These are phyloP conservation scores for Arachnomyces sp. DNA, from an alignment of 2,329 filamentous ascomycete species.

Conservation along the genomic window DNA sequence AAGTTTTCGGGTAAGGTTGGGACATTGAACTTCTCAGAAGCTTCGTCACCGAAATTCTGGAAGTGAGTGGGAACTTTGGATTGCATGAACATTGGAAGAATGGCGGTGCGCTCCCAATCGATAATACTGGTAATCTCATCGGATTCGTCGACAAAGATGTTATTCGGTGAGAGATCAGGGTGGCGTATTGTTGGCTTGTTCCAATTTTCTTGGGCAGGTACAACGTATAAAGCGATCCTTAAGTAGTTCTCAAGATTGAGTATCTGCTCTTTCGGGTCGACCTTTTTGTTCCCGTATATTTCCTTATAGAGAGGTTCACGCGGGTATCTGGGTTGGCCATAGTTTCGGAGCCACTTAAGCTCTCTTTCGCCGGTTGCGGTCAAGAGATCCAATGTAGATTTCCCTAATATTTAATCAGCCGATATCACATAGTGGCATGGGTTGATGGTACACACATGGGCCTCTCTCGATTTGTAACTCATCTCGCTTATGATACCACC, in stretches of 20 bases:
- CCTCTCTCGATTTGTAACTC: neutral
- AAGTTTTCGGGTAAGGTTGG: neutral
- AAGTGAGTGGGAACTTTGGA: conserved; percentile 28
- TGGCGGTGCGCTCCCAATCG: conserved; percentile 31
- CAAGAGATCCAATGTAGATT: neutral
- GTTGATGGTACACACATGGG: conserved; percentile 5
- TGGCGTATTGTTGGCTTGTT: conserved; percentile 20
- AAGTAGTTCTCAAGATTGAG: conserved; percentile 3
- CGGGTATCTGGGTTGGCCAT: neutral
- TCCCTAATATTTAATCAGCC: too few species aligned
- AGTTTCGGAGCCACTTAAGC: neutral
- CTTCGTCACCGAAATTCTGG: conserved; percentile 24
- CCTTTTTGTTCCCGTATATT: conserved; percentile 1
- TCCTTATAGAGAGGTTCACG: conserved; percentile 2
- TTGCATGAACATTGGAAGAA: conserved; percentile 26
- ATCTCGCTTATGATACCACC: conserved; percentile 1
- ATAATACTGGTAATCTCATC: conserved; percentile 30
- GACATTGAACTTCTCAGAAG: conserved; percentile 4
- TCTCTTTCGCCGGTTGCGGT: neutral
- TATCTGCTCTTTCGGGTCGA: conserved; percentile 5
- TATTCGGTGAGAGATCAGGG: conserved; percentile 22
- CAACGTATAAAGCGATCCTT: conserved; percentile 3
- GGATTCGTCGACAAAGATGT: conserved; percentile 22
- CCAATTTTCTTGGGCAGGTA: conserved; percentile 8
- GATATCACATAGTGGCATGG: too few species aligned